These are phyloP conservation scores for Tricholoma furcatifolium DNA, from an alignment of 768 basidiomycete genomes.

Conservation along the genomic window DNA sequence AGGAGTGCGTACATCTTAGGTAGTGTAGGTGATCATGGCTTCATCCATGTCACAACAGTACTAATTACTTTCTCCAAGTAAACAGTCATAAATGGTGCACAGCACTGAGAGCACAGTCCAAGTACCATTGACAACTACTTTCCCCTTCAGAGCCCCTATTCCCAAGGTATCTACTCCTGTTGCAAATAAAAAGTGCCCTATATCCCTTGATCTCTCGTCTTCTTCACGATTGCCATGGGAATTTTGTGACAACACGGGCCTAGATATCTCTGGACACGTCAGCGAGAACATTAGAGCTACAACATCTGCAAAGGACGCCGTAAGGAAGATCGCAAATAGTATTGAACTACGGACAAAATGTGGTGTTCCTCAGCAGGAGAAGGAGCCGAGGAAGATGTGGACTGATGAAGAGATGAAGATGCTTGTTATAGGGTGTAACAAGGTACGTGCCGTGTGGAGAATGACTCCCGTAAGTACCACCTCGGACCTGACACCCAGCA, in stretches of 20 bases:
- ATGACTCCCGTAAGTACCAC: too few relatives aligned
- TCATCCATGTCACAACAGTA: too few relatives aligned
- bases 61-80: too few relatives aligned
- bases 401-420: slow-evolving; percentile 81
- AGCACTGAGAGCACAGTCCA: background rate
- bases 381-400: slow-evolving; percentile 86
- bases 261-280: background rate
- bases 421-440: slow-evolving; percentile 85
- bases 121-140: slow-evolving; percentile 49
- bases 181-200: slow-evolving; percentile 62
- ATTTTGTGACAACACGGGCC: background rate
- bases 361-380: slow-evolving; percentile 42
- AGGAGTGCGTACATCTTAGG: too few relatives aligned
- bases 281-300: too few relatives aligned
- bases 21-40: too few relatives aligned
- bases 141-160: slow-evolving; percentile 63
- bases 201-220: slow-evolving; percentile 63
- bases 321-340: slow-evolving; percentile 12
- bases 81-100: too few relatives aligned
- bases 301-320: too few relatives aligned
- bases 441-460: slow-evolving; percentile 62
- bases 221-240: slow-evolving; percentile 66
- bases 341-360: slow-evolving; percentile 17
- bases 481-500: too few relatives aligned
- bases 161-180: slow-evolving; percentile 31